These are phyloP conservation scores for Chalciporus chontae DNA, from an alignment of 768 basidiomycete genomes.

Conservation along the genomic window DNA sequence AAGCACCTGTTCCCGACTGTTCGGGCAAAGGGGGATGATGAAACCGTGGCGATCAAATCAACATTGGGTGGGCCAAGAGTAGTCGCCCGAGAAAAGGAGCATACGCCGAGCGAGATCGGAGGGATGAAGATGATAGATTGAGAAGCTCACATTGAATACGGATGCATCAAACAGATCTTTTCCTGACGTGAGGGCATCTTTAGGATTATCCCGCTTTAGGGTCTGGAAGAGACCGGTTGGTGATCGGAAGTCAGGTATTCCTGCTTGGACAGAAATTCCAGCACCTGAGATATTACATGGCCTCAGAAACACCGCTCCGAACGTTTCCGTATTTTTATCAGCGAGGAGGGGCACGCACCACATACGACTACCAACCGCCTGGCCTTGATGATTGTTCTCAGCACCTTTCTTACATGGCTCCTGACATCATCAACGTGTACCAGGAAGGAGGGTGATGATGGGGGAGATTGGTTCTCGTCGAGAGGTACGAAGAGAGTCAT, in stretches of 20 bases:
- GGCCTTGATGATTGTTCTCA: constrained; percentile 73
- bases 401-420: constrained; percentile 48
- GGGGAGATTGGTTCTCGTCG: constrained; percentile 42
- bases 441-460: constrained; percentile 56
- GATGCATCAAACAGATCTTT: constrained; percentile 91
- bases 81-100: background rate
- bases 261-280: constrained; percentile 83
- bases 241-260: constrained; percentile 89
- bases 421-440: constrained; percentile 41
- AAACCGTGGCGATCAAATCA: background rate
- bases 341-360: constrained; percentile 47
- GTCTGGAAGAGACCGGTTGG: constrained; percentile 75
- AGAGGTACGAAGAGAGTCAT: constrained; percentile 71
- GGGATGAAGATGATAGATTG: constrained; percentile 1
- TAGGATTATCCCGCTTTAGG: constrained; percentile 74
- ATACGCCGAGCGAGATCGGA: constrained; percentile 2
- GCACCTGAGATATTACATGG: constrained; percentile 51
- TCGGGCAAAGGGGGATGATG: constrained; percentile 1
- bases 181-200: constrained; percentile 65
- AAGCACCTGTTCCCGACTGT: constrained; percentile 13
- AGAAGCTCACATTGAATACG: constrained; percentile 69
- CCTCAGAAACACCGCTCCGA: background rate
- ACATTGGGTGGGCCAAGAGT: background rate
- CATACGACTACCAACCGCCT: constrained; percentile 83
- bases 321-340: constrained; percentile 10